Base-by-base conservation (phyloP, 2,329 filamentous ascomycete species). In the Sporothrix luriei region DNA sequence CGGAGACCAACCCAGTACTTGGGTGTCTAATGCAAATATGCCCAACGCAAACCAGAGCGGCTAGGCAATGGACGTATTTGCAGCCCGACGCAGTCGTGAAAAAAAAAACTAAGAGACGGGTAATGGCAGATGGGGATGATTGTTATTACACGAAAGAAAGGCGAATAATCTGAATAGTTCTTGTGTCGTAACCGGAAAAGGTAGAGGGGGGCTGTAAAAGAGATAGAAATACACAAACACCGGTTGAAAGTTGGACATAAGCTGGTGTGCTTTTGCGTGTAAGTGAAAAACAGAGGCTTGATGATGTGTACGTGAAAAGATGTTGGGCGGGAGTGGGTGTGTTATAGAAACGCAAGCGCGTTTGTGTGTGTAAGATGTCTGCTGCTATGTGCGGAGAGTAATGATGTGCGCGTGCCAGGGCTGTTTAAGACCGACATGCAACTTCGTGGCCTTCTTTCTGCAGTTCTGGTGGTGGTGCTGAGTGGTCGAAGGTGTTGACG, bases 1-100 rank as follows among this genome's bases (percentile, higher is more conserved):
- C 62, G 52, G 68, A 66, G 64, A 66, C 49, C 11, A 43, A 19
- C 43, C 29, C 43, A 68, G 33, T 11, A 13, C 43, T 46, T 21
- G 16, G 26, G n/a, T 51, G 55, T 57, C 62, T 68, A 54, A 85
- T 84, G 84, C 84, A 86, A 80, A 83, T 79, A 80, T 84, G 83
- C 84, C 84, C 82, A 85, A 86, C 80, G 79, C 78, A 64, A 64
- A 62, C 43, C 26, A 38, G 46, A 62, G 62, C 29, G 68, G 68
- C 33, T 43, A 33, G 51, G 59, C 43, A 54, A 7, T 24, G 46
- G 14, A n/a, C 19, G 40, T 33, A 24, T 49, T 70, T 38, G 65
- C 48, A 54, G 68, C 54, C 54, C 54, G 62, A 69, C 40, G 65
- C n/a, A 67, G 16, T 1, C 10, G 38, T 10, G 13, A 48, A 33